Conservation (phyloP, 495 filamentous ascomycete genomes). For the Aspergillus ostianus region DNA sequence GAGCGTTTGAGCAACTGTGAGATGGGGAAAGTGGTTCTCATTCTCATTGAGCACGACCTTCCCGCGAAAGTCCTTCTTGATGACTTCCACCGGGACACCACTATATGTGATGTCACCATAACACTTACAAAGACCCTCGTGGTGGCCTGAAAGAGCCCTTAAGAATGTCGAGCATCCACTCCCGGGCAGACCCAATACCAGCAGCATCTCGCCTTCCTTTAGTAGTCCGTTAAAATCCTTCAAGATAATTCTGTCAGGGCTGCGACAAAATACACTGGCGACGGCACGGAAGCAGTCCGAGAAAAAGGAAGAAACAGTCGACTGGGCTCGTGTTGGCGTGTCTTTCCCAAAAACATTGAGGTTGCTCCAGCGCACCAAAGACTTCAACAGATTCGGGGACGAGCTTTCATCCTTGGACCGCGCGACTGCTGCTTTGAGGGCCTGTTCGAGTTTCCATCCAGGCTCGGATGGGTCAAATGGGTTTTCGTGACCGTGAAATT, state of each 20-base stretch:
- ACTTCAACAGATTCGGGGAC: not conserved
- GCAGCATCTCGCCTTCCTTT: constrained; percentile 65
- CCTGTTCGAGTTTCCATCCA: not conserved
- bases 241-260: constrained; percentile 47
- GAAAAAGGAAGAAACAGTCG: not conserved
- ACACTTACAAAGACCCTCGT: constrained; percentile 48
- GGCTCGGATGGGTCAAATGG: not conserved
- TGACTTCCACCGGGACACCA: constrained; percentile 60
- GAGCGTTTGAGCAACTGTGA: constrained; percentile 61
- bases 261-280: not conserved
- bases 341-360: not conserved
- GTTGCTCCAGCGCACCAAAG: not conserved
- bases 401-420: not conserved
- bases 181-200: constrained; percentile 70
- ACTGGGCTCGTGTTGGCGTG: not conserved
- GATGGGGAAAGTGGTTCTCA: constrained; percentile 59
- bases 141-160: constrained; percentile 63
- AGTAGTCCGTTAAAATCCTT: constrained; percentile 63
- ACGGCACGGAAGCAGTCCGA: not conserved
- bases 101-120: constrained; percentile 57
- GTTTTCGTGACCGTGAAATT: not conserved
- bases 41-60: constrained; percentile 56
- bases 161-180: constrained; percentile 54
- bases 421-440: not conserved
- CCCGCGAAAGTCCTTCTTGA: constrained; percentile 62